These are phyloP conservation scores for Mycogone perniciosa DNA, from an alignment of 2,329 filamentous ascomycete genomes.

Conservation along the genomic window DNA sequence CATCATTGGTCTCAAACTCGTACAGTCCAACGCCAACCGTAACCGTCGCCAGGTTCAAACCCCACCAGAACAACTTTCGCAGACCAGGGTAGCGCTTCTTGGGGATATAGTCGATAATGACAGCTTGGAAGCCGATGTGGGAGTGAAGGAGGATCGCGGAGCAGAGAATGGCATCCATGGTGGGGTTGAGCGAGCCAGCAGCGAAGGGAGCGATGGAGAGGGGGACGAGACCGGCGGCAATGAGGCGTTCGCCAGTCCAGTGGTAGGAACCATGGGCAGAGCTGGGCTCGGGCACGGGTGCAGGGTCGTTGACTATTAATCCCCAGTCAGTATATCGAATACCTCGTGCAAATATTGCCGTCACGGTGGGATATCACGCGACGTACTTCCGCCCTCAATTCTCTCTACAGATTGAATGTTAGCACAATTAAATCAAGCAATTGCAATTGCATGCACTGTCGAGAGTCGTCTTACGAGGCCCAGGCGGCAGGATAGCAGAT, in stretches of 20 bases:
- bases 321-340: background rate
- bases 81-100: slow-evolving; percentile 59
- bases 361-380: background rate
- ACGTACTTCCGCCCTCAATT: slow-evolving; percentile 67
- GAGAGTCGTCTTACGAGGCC: slow-evolving; percentile 62
- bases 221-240: slow-evolving; percentile 77
- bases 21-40: slow-evolving; percentile 84
- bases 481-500: slow-evolving; percentile 76
- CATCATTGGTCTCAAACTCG: slow-evolving; percentile 98
- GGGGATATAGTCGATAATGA: slow-evolving; percentile 90
- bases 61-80: slow-evolving; percentile 66
- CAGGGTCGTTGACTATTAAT: slow-evolving; percentile 76
- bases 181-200: slow-evolving; percentile 82
- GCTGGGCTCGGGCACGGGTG: slow-evolving; percentile 62
- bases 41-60: slow-evolving; percentile 70
- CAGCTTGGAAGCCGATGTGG: slow-evolving; percentile 88
- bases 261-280: slow-evolving; percentile 92
- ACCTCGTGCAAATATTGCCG: slow-evolving; percentile 10
- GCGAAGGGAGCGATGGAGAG: slow-evolving; percentile 88
- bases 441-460: background rate
- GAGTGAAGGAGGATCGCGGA: slow-evolving; percentile 82
- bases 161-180: slow-evolving; percentile 80
- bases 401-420: slow-evolving; percentile 51
- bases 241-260: slow-evolving; percentile 90
- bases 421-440: slow-evolving; percentile 28